Base-by-base conservation (phyloP, 345 rosid genomes). In the Eucalyptus lansdowneana region DNA sequence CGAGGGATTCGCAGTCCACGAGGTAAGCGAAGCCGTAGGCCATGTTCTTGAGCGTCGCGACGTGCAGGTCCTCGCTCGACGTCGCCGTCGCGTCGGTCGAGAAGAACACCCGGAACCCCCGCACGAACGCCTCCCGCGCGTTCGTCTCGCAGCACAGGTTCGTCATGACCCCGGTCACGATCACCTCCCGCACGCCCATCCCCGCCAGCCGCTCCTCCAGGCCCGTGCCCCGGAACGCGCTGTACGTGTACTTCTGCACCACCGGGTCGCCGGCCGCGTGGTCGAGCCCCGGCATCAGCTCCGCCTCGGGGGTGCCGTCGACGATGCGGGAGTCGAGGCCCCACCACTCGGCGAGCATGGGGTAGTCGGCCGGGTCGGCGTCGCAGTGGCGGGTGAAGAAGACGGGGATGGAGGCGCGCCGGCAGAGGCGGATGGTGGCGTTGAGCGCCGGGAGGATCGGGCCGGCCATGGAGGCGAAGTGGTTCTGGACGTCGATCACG, bases 91-190 rank as follows among this genome's bases (percentile, higher is more conserved):
- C 96, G 85, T 96, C 99, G 42, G 95, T 94, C 13, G 97, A 96
- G 90, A 96, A 96, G 90, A 96, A 96, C 81, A 96, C 99, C 60
- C 99, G 87, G 49, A 87, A 96, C 14, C 98, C 99, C 62, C 93
- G 94, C 17, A 94, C 91, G 53, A 96, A 97, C 86, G 97, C 98
- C 3, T 94, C 97, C 17, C 98, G 95, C 87, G 99, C 98, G 91
- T 98, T 94, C 93, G 99, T 96, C 92, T 96, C 99, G 81, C 98
- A 96, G 91, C 99, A 96, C 53, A 96, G 62, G 88, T 95, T 96
- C 40, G 98, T 96, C 98, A 95, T 93, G 37, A 96, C 98, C 1
- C 98, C 98, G 8, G 91, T 89, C 91, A 96, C 94, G 29, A 96
- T 96, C 88, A 96, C 96, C 91, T 96, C 98, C 94, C 93, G 89